Evolutionary conservation across 78 protist genomes (phyloP).

Genomic region (Dictyostelium citrinum): DNA sequence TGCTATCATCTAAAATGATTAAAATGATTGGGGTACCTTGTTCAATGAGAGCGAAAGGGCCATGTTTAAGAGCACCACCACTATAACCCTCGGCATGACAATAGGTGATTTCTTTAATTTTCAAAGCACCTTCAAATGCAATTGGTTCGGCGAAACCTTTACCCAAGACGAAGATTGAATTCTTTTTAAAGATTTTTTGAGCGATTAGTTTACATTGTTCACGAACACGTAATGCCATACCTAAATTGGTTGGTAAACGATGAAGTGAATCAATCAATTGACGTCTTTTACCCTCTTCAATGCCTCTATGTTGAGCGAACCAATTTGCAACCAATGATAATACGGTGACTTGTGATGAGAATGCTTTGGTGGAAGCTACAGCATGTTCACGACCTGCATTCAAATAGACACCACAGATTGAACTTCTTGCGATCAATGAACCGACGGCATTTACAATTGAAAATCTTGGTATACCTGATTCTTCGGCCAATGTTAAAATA

Average conservation of each 20-base stretch:
- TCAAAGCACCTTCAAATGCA: conserved; percentile 94
- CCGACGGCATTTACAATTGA: conserved; percentile 95
- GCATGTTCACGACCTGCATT: conserved; percentile 98
- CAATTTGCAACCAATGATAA: conserved; percentile 82
- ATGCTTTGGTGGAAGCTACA: conserved; percentile 99
- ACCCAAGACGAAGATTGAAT: conserved; percentile 91
- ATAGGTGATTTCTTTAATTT: conserved; percentile 94
- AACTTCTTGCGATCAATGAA: conserved; percentile 93
- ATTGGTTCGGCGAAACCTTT: conserved; percentile 93
- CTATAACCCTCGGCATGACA: conserved; percentile 96
- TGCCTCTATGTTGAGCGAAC: conserved; percentile 76
- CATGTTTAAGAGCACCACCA: conserved; percentile 98
- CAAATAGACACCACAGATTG: conserved; percentile 94
- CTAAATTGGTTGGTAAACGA: conserved; percentile 69
- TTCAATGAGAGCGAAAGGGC: conserved; percentile 97
- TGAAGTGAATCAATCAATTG: conserved; percentile 75
- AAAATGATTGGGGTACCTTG: conserved; percentile 88
- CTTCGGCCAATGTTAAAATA: conserved; percentile 53
- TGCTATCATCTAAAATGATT: conserved; percentile 73
- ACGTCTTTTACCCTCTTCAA: conserved; percentile 70
- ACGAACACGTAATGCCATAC: conserved; percentile 73
- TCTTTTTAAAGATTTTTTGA: conserved; percentile 21
- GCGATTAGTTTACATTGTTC: conserved; percentile 82
- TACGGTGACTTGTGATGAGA: conserved; percentile 89
- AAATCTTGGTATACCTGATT: conserved; percentile 52